phyloP scores from a whole-genome alignment of 306 rosid species.

The Heteromeles arbutifolia region DNA sequence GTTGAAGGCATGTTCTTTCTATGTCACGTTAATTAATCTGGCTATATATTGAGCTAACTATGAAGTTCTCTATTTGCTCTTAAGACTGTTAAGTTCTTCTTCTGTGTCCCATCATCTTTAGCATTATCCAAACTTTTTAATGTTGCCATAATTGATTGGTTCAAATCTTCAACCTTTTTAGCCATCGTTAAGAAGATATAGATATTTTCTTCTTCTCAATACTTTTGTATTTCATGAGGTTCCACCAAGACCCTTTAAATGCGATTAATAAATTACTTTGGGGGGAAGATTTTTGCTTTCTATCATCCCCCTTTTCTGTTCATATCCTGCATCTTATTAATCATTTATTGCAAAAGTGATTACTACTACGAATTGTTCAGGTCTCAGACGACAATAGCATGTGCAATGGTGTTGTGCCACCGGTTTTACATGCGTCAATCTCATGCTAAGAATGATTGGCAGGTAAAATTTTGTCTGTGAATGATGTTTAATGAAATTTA shows the following conservation, averaged over 20 bases:
- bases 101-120: background rate
- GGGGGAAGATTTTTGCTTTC: background rate
- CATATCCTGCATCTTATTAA: background rate
- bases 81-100: background rate
- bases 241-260: background rate
- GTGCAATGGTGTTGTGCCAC: slow-evolving; percentile 51
- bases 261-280: background rate
- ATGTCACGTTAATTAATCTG: too few species aligned
- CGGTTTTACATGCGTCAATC: slow-evolving; percentile 45
- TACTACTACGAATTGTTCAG: slow-evolving; percentile 26
- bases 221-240: background rate
- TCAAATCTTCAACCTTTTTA: background rate
- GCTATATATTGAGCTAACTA: background rate
- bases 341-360: slow-evolving; percentile 4
- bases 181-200: background rate
- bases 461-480: slow-evolving; percentile 23
- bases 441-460: slow-evolving; percentile 52
- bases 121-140: background rate
- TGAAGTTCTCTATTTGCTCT: background rate
- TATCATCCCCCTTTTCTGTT: background rate
- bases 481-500: background rate
- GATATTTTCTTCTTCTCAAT: background rate
- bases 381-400: slow-evolving; percentile 52
- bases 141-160: background rate
- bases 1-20: background rate